Conservation (phyloP, 257 asterid genomes). For the Thymus mandschuricus region DNA sequence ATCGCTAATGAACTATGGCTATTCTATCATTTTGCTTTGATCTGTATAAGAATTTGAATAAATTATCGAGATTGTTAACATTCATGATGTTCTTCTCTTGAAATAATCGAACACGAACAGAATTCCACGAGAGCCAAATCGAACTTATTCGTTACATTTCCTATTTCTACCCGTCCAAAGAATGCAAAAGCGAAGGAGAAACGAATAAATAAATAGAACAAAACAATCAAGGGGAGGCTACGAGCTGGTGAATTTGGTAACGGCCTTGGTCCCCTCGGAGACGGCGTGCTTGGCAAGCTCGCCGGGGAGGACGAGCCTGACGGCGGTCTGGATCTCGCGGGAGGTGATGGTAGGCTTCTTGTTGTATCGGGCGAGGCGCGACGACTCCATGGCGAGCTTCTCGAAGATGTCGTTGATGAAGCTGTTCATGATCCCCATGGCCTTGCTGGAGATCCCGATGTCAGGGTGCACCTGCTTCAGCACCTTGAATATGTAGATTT, state of each 20-base stretch:
- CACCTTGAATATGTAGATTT: slow-evolving; percentile 50
- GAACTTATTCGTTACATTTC: not conserved
- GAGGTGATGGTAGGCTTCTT: slow-evolving; percentile 55
- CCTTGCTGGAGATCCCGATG: slow-evolving; percentile 49
- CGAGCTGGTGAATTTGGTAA: slow-evolving; percentile 52
- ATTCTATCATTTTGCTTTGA: not conserved
- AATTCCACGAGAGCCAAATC: not conserved
- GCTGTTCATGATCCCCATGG: slow-evolving; percentile 57
- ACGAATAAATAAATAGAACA: not conserved
- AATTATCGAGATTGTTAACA: not conserved
- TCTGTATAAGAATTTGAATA: slow-evolving; percentile 20
- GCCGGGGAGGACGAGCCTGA: slow-evolving; percentile 49
- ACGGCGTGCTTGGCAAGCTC: slow-evolving; percentile 55
- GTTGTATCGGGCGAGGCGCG: slow-evolving; percentile 47
- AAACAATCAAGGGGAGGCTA: not conserved
- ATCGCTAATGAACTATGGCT: slow-evolving; percentile 16
- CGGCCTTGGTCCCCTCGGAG: slow-evolving; percentile 56
- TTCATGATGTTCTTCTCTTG: no score
- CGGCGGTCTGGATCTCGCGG: slow-evolving; percentile 53
- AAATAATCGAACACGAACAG: no score
- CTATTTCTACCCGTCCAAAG: not conserved
- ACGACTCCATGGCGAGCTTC: slow-evolving; percentile 49
- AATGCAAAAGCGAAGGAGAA: not conserved
- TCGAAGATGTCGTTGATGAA: slow-evolving; percentile 52
- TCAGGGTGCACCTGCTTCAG: slow-evolving; percentile 54